Percentiles rank a stretch among this genome's conserved stretches.
phyloP scores from a whole-genome alignment of 148 eudicot species.

The Dysphania ambrosioides region DNA sequence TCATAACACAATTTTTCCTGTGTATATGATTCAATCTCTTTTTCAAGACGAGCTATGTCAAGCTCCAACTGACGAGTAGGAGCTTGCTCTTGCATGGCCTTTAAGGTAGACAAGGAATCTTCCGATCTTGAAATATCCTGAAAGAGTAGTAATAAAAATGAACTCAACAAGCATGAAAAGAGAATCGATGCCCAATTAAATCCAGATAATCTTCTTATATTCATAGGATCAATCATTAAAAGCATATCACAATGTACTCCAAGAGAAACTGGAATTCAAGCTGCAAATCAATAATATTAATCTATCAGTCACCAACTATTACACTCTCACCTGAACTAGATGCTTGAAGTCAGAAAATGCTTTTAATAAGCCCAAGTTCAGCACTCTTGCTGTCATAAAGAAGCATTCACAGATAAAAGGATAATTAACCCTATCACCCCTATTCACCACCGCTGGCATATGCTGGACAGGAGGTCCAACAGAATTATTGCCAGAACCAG shows the following conservation, averaged over 20 bases:
- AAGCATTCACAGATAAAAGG: constrained; percentile 94
- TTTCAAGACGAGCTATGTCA: constrained; percentile 76
- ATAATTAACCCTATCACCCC: constrained; percentile 49
- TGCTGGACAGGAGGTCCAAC: constrained; percentile 33
- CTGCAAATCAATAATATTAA: not conserved
- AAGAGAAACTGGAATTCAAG: not conserved
- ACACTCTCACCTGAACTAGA: constrained; percentile 74
- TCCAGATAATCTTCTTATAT: not conserved
- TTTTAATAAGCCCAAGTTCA: constrained; percentile 85
- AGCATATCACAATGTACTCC: not conserved
- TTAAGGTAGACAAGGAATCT: constrained; percentile 63
- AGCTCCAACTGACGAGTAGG: constrained; percentile 72
- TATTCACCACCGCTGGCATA: constrained; percentile 35
- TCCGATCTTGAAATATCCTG: constrained; percentile 91
- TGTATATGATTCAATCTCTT: constrained; percentile 63
- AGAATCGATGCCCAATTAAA: not conserved
- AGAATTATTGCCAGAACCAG: constrained; percentile 50
- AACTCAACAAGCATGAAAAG: constrained; percentile 1
- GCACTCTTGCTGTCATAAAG: constrained; percentile 98
- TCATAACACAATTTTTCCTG: constrained; percentile 92
- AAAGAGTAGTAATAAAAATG: constrained; percentile 19
- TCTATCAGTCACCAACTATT: not conserved
- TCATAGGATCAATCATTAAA: not conserved
- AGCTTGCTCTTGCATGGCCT: constrained; percentile 77
- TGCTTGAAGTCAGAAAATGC: constrained; percentile 95